Percentiles rank a stretch among this genome's conserved stretches.
Evolutionary conservation across 2,329 filamentous ascomycete genomes (phyloP).

Genomic region (Orbilia ellipsospora): DNA sequence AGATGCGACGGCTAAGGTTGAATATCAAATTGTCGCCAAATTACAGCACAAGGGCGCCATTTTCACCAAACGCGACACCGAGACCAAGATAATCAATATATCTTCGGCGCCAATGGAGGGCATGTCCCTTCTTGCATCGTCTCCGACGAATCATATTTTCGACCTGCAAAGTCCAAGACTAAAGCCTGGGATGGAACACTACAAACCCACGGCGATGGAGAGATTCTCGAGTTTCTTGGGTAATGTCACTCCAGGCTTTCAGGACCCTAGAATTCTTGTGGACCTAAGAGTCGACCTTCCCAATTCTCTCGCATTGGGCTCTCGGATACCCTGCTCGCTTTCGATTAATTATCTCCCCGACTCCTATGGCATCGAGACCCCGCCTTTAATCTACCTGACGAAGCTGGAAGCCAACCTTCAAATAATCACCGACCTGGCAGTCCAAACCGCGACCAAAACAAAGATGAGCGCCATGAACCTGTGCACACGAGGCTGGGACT

Average conservation of each 20-base stretch:
- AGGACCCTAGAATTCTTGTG: conserved; percentile 43
- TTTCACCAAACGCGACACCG: conserved; percentile 44
- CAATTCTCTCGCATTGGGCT: conserved; percentile 28
- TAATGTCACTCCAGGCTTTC: conserved; percentile 15
- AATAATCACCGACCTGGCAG: conserved; percentile 41
- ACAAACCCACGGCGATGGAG: conserved; percentile 41
- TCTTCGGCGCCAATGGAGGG: conserved; percentile 31
- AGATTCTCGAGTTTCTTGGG: conserved; percentile 40
- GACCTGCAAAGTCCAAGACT: conserved; percentile 23
- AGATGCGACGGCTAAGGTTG: conserved; percentile 26
- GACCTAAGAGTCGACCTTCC: conserved; percentile 40
- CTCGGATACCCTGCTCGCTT: conserved; percentile 19
- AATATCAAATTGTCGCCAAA: conserved; percentile 36
- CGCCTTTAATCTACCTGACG: conserved; percentile 39
- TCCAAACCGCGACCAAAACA: conserved; percentile 18
- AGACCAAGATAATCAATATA: conserved; percentile 38
- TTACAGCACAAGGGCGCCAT: conserved; percentile 48
- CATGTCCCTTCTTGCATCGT: conserved; percentile 8
- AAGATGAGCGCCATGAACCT: conserved; percentile 40
- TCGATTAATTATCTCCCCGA: conserved; percentile 40
- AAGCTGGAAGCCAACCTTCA: conserved; percentile 39
- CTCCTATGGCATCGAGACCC: conserved; percentile 29
- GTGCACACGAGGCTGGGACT: conserved; percentile 27
- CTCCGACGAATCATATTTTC: conserved; percentile 31
- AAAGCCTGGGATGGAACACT: conserved; percentile 40